Base-by-base conservation (phyloP, 768 basidiomycete genomes). In the Mycena rebaudengoi region DNA sequence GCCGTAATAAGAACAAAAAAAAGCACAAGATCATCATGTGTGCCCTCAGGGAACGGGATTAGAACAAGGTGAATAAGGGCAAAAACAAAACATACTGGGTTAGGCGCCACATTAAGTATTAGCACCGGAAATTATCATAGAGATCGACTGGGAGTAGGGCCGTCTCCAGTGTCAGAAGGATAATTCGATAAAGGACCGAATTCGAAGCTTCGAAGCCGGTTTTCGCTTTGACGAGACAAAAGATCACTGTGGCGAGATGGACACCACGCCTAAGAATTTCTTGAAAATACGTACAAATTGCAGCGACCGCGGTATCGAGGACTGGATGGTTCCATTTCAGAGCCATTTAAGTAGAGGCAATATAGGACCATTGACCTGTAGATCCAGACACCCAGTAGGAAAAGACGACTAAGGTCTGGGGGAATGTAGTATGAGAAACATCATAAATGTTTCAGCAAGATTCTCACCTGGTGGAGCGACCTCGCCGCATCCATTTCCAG, bases 1-100 rank as follows among this genome's bases (percentile, higher is more conserved):
- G 85, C 84, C 4, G 83, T 83, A 48, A 84, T 70, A 18, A 86
- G 69, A 32, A 82, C 74, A 68, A 86, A 86, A 65, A 86, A 80
- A 6, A 85, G 68, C 30, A 83, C 78, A 7, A 85, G 73, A 64
- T 82, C 77, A 56, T 79, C 76, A 18, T 74, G 66, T n/a, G 68
- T 55, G 44, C 73, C 60, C 79, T 79, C n/a, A n/a, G 59, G 41
- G 8, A 20, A 33, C 37, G 8, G 32, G 26, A 39, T 49, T 26
- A 32, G 23, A 28, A 54, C 23, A n/a, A 44, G 25, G 33, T 23
- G 37, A 44, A 23, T n/a, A 25, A 26, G 4, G 8, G 16, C 7
- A 13, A 40, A 6, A 8, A 30, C 21, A 11, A 23, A 20, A 73
- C 77, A 48, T 58, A 82, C 83, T 13, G 77, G 78, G 18, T 53